A percentile compares a stretch with the other conserved stretches of the same genome.
Conservation (phyloP, 2,329 filamentous ascomycete genomes). For the Aphanoascus verrucosus region DNA sequence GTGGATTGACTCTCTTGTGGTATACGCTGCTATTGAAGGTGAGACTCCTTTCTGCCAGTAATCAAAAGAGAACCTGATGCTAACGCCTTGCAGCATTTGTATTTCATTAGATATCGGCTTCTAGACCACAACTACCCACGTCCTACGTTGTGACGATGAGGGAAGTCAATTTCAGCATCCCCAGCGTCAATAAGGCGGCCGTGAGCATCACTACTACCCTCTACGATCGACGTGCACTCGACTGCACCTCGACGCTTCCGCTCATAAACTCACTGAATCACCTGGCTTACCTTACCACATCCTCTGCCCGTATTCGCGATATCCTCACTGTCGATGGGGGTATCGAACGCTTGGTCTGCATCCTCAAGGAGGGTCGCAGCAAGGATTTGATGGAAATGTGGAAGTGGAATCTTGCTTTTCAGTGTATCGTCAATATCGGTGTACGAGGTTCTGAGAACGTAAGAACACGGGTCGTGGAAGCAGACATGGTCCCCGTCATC, state of each 20-base stretch:
- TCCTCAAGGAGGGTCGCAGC: slow-evolving; percentile 91
- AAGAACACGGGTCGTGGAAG: slow-evolving; percentile 88
- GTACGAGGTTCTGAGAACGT: slow-evolving; percentile 91
- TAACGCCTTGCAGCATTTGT: neutral
- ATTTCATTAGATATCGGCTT: neutral
- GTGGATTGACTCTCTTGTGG: neutral
- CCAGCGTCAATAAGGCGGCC: slow-evolving; percentile 98
- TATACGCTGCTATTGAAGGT: neutral
- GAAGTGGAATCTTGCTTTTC: slow-evolving; percentile 99
- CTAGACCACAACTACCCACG: neutral
- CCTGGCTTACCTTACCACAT: slow-evolving; percentile 94
- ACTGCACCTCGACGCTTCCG: slow-evolving; percentile 94
- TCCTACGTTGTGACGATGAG: slow-evolving; percentile 58
- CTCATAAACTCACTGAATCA: slow-evolving; percentile 99
- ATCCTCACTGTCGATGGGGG: slow-evolving; percentile 98
- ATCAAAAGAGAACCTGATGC: neutral
- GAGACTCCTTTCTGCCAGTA: neutral
- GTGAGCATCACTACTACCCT: slow-evolving; percentile 97
- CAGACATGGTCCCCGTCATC: slow-evolving; percentile 98
- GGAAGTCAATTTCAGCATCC: slow-evolving; percentile 99
- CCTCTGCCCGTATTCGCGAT: slow-evolving; percentile 90
- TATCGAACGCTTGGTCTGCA: slow-evolving; percentile 91
- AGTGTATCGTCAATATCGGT: slow-evolving; percentile 97
- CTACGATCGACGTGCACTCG: slow-evolving; percentile 91
- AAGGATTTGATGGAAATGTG: slow-evolving; percentile 99